Evolutionary conservation across 2,329 filamentous ascomycete species (phyloP).

Genomic region (Phaeophleospora eucalypticola): DNA sequence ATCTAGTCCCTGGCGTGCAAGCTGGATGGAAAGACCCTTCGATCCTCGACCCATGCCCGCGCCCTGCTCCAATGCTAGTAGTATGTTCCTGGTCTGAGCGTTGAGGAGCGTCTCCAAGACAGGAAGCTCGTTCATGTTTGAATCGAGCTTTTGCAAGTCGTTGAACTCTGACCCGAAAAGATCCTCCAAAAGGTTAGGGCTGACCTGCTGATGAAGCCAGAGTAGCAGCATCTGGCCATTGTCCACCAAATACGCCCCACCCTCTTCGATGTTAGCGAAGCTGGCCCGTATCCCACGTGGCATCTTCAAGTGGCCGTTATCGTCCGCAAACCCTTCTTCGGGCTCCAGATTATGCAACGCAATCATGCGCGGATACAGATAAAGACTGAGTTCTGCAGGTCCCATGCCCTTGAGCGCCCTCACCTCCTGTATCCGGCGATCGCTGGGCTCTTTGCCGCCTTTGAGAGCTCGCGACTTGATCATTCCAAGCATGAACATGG

Average conservation of each 20-base stretch:
- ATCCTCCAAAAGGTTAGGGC: slow-evolving; percentile 83
- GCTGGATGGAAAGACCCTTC: slow-evolving; percentile 82
- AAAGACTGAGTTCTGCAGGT: slow-evolving; percentile 76
- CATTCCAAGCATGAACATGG: slow-evolving; percentile 90
- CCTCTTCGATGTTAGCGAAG: slow-evolving; percentile 84
- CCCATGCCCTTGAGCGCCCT: slow-evolving; percentile 87
- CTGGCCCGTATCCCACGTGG: slow-evolving; percentile 76
- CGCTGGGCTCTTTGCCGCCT: slow-evolving; percentile 81
- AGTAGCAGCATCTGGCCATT: slow-evolving; percentile 89
- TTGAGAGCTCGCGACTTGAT: slow-evolving; percentile 92
- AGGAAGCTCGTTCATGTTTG: slow-evolving; percentile 74
- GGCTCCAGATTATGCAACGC: slow-evolving; percentile 84
- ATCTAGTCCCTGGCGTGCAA: slow-evolving; percentile 88
- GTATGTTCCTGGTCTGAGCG: slow-evolving; percentile 87
- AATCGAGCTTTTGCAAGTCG: slow-evolving; percentile 70
- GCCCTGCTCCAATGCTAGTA: slow-evolving; percentile 82
- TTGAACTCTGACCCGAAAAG: slow-evolving; percentile 76
- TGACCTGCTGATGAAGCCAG: slow-evolving; percentile 90
- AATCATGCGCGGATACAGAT: slow-evolving; percentile 92
- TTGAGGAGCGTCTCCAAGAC: slow-evolving; percentile 88
- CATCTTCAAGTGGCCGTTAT: slow-evolving; percentile 81
- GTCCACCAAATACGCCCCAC: slow-evolving; percentile 90
- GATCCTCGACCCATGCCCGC: slow-evolving; percentile 20
- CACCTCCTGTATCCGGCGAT: slow-evolving; percentile 86
- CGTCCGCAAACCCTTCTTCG: slow-evolving; percentile 88